phyloP scores from a whole-genome alignment of 192 early-diverging fungal species.

The Backusella westeae region DNA sequence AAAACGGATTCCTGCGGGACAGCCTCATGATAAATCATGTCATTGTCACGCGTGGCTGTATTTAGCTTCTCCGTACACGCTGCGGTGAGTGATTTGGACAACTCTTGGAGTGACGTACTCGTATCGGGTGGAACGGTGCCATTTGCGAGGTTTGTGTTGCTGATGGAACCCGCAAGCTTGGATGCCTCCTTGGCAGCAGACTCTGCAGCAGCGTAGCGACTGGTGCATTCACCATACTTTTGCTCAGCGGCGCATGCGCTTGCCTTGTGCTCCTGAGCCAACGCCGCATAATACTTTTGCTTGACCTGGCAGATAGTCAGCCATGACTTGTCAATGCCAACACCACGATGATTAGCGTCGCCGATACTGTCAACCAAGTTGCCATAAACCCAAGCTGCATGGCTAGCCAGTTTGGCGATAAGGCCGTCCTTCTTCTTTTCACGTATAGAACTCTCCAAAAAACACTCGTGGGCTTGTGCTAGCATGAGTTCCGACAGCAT shows the following conservation, averaged over 20 bases:
- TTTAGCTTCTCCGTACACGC: conserved; percentile 69
- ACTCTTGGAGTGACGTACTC: conserved; percentile 70
- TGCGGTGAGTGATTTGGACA: conserved; percentile 62
- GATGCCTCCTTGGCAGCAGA: conserved; percentile 81
- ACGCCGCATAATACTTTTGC: conserved; percentile 79
- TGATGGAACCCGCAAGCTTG: conserved; percentile 71
- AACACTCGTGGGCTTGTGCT: conserved; percentile 93
- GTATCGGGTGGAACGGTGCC: conserved; percentile 63
- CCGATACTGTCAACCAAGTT: conserved; percentile 71
- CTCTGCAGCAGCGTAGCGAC: conserved; percentile 77
- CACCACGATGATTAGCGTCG: conserved; percentile 60
- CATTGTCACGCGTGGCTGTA: conserved; percentile 84
- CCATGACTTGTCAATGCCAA: conserved; percentile 79
- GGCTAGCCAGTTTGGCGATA: conserved; percentile 89
- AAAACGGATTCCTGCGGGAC: conserved; percentile 80
- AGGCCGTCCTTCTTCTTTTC: conserved; percentile 88
- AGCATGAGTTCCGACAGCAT: conserved; percentile 84
- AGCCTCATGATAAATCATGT: conserved; percentile 90
- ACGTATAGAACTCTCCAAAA: conserved; percentile 78
- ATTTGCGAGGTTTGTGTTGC: conserved; percentile 54
- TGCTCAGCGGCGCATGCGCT: conserved; percentile 70
- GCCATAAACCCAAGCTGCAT: conserved; percentile 73
- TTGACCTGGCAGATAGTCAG: conserved; percentile 82
- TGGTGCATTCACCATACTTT: conserved; percentile 85
- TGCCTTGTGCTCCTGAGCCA: conserved; percentile 84